phyloP scores from a whole-genome alignment of 1,284 basidiomycete species.

The Rhodotorula sp. region DNA sequence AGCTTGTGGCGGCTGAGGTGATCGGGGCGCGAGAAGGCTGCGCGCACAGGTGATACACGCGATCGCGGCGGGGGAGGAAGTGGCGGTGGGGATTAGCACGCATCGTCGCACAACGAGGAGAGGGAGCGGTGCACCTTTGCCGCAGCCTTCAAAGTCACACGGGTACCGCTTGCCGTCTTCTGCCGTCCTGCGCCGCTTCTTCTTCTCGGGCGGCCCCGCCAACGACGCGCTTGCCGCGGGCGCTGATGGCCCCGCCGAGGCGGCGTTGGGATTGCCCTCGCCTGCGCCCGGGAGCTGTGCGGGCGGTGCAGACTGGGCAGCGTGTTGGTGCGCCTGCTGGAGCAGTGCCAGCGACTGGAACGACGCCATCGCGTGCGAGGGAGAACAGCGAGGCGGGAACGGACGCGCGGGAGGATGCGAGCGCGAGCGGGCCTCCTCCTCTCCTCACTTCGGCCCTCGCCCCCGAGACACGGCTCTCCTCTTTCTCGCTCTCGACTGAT shows the following conservation, averaged over 20 bases:
- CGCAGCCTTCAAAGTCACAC: conserved; percentile 28
- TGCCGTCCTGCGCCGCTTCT: conserved; percentile 23
- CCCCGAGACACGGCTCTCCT: too few relatives aligned
- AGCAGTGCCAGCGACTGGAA: conserved; percentile 5
- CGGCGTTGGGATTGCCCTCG: not conserved
- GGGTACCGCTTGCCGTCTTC: conserved; percentile 32
- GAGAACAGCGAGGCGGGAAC: not conserved
- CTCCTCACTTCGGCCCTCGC: too few relatives aligned
- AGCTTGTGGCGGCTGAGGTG: conserved; percentile 41
- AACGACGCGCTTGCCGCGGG: not conserved
- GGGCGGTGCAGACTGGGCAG: not conserved
- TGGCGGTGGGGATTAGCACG: not conserved
- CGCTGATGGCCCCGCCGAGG: not conserved
- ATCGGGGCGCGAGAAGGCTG: conserved; percentile 42
- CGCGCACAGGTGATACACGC: conserved; percentile 32
- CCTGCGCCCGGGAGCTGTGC: not conserved
- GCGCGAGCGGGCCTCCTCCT: not conserved
- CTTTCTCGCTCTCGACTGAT: too few relatives aligned
- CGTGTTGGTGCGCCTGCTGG: conserved; percentile 1
- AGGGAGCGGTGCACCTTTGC: conserved; percentile 15
- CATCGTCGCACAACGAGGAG: not conserved
- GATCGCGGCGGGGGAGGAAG: not conserved
- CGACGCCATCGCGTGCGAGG: not conserved
- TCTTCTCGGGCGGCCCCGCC: conserved; percentile 25
- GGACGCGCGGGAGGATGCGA: not conserved